Base-by-base conservation (phyloP, 2,329 filamentous ascomycete genomes). In the Trichoderma afroharzianum region DNA sequence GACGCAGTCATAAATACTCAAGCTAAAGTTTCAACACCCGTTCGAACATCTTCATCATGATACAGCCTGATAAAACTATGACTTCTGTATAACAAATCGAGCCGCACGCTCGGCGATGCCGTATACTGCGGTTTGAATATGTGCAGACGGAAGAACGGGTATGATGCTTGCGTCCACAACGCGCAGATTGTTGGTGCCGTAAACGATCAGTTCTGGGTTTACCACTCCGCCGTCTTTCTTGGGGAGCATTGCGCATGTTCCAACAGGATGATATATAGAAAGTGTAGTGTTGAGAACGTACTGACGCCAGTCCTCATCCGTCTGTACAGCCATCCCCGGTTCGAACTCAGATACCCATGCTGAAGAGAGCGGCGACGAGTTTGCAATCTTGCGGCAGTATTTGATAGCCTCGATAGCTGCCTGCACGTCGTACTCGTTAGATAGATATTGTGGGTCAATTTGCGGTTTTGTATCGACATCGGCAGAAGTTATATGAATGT, bases 181-280 rank as follows among this genome's bases (percentile, higher is more conserved):
- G 15, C 43, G 43, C 43, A 47, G 9, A 47, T 47, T 47, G n/a
- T n/a, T 47, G 8, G 43, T 47, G 43, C 43, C 43, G n/a, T 47
- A 47, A 47, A 47, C 43, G 18, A 47, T 47, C n/a, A 47, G 43
- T 1, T 47, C 8, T 3, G 43, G 43, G 43, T 11, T 74, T 4
- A 76, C 75, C 7, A 76, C 74, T 33, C 83, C 84, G 8, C 83
- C 83, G 14, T 81, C 75, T 36, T 80, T 78, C 24, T 77, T 76
- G 11, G 82, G 81, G 73, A 84, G 75, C 84, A 85, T 86, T 28
- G 74, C 74, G 7, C 72, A 73, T 43, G 75, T 76, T 14, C 75
- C 74, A 39, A 63, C 66, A 3, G 71, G 39, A 32, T 73, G 70
- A 39, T 53, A 72, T 14, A 47, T 70, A 11, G 64, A 53, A 12